Evolutionary conservation across 2,329 filamentous ascomycete genomes (phyloP), one percentile per base, ranked within the genome.

Genomic region (Alternaria sp.): DNA sequence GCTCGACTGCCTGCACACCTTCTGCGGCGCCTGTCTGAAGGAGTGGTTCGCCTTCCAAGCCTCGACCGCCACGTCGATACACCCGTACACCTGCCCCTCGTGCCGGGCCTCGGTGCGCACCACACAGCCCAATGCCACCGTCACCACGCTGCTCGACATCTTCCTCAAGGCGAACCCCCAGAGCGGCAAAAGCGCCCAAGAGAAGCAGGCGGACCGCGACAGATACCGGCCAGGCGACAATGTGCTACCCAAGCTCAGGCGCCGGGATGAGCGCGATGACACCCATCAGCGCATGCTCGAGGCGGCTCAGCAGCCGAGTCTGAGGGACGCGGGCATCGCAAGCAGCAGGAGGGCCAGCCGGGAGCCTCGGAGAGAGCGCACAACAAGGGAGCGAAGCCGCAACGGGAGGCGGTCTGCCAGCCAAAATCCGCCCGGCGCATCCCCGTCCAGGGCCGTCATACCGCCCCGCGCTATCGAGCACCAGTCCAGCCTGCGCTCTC

Each of bases 1-100:
- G 54, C 91, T 97, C 79, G 93, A 97, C 83, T 97, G 93, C 78
- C 88, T 97, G 47, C 93, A 97, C 82, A 97, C 95, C 49, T 99
- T 96, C 81, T 99, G 96, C 83, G 96, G 94, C 68, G 91, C 92
- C 43, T 99, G 96, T 77, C 81, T 98, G 62, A 97, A 97, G 80
- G 93, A 97, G 83, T 99, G 96, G 96, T 99, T 98, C 78, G 84
- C 85, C 67, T 96, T 89, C 80, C 93, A 97, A 79, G 89, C 90
- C 40, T 83, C 85, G 28, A 84, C 85, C 13, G 86, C 86, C 46
- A 86, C 69, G 74, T 86, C 72, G 64, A 84, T 73, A 4, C 82
- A 85, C 57, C 86, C 86, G 49, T 97, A 93, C 79, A 97, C 93
- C 49, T 99, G 96, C 82, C 96, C 96, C 44, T 91, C 93, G 81